Evolutionary conservation across 306 rosid species (phyloP).

Genomic region (Cajanus cajan): DNA sequence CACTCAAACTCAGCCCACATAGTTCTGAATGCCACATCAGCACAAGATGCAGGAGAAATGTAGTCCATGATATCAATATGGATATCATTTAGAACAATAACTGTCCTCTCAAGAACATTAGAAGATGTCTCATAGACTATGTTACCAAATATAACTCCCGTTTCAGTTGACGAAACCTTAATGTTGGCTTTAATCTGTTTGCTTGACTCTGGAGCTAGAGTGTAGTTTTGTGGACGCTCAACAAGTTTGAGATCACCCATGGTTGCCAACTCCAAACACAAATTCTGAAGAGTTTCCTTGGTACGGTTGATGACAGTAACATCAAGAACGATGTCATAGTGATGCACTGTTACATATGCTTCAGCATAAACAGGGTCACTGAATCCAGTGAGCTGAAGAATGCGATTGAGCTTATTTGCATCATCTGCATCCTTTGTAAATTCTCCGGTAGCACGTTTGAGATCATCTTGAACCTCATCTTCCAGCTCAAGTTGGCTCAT

Average conservation of each 20-base stretch:
- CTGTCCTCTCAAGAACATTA: constrained; percentile 87
- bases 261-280: constrained; percentile 98
- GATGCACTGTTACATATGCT: constrained; percentile 97
- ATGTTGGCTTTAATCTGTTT: constrained; percentile 96
- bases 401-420: constrained; percentile 90
- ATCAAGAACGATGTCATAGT: constrained; percentile 95
- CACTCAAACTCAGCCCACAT: constrained; percentile 99
- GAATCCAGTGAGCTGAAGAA: constrained; percentile 99
- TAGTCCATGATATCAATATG: constrained; percentile 99
- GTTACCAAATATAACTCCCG: constrained; percentile 95
- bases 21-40: constrained; percentile 89
- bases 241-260: constrained; percentile 99
- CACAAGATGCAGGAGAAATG: constrained; percentile 94
- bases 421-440: constrained; percentile 88
- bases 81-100: constrained; percentile 94
- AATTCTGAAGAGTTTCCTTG: constrained; percentile 93
- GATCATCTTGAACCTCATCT: constrained; percentile 98
- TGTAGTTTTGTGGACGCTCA: constrained; percentile 97
- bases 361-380: constrained; percentile 99
- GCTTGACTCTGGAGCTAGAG: constrained; percentile 95
- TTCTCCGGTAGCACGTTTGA: constrained; percentile 98
- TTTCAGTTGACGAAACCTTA: constrained; percentile 98
- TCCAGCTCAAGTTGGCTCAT: constrained; percentile 99
- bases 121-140: constrained; percentile 94
- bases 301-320: constrained; percentile 97